Base-by-base conservation (phyloP, 495 filamentous ascomycete species). In the Lasiosphaeria miniovina region DNA sequence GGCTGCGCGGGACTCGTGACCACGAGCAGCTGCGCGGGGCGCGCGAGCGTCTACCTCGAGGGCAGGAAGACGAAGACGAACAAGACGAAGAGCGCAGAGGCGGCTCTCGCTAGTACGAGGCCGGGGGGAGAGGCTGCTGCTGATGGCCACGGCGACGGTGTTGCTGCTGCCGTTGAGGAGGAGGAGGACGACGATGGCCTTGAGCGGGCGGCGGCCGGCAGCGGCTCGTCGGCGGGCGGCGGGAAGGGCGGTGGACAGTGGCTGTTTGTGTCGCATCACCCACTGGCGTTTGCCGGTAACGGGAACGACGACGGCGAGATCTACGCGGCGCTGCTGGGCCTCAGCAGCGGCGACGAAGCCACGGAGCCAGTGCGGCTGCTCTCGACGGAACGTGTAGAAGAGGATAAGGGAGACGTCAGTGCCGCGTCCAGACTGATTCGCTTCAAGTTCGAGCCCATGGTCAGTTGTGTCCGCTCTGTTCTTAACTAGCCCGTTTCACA, bases 361-460 rank as follows among this genome's bases (percentile, higher is more conserved):
- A 57, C 53, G 36, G 48, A 36, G 17, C 33, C 43, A 46, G 5
- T 0, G 35, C 52, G 41, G 6, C 32, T 48, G 46, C 43, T n/a
- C 36, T 36, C 61, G 41, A 36, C 66, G 60, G 62, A 59, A 10
- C 14, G 11, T 43, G 33, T 7, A 36, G 36, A 6, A 45, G 59
- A 53, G 49, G 38, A 60, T 41, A 56, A 64, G 7, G 11, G 15
- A 12, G 33, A 2, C 33, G 52, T 65, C 24, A 64, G 49, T 8
- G 49, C 52, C 53, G 64, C 75, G 48, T 71, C 70, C 54, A 82
- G 89, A 61, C 80, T 91, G 65, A 84, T 96, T 45, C 90, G 91
- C 69, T 89, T 96, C 77, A 93, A 94, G 71, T 96, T 93, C 67
- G 93, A 96, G 69, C 90, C 93, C 36, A 90, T 98, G 91, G 93